A percentile compares a stretch with the other conserved stretches of the same genome.
Evolutionary conservation across 2,329 filamentous ascomycete species (phyloP).

Genomic region (Trichoderma sp.): DNA sequence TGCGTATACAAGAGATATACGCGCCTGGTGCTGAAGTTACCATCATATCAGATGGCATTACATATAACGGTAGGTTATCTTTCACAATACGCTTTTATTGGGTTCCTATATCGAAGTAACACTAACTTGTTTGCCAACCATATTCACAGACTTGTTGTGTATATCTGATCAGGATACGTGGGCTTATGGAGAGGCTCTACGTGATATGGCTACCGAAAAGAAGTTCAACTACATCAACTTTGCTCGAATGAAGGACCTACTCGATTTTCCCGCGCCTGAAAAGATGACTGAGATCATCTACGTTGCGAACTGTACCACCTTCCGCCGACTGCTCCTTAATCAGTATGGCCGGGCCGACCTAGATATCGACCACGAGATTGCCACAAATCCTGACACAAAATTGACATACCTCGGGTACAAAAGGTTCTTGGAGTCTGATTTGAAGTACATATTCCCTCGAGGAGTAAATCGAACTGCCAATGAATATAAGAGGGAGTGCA

Average conservation of each 20-base stretch:
- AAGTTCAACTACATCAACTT: not conserved
- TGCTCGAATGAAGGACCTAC: constrained; percentile 27
- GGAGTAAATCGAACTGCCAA: constrained; percentile 24
- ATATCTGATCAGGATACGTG: constrained; percentile 48
- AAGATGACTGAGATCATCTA: constrained; percentile 43
- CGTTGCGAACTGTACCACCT: constrained; percentile 33
- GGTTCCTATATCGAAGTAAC: too few species aligned
- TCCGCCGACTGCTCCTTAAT: constrained; percentile 30
- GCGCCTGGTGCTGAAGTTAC: constrained; percentile 32
- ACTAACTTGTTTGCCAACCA: not conserved
- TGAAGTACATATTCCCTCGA: constrained; percentile 30
- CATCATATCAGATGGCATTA: constrained; percentile 53
- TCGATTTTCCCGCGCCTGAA: constrained; percentile 39
- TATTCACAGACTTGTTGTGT: constrained; percentile 43
- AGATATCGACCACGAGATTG: constrained; percentile 32
- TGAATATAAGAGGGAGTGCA: constrained; percentile 29
- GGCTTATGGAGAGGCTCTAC: constrained; percentile 47
- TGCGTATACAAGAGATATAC: constrained; percentile 30
- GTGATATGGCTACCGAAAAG: constrained; percentile 32
- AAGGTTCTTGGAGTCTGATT: constrained; percentile 31
- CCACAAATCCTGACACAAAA: constrained; percentile 28
- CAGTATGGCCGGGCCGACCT: constrained; percentile 22
- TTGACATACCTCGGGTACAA: constrained; percentile 34
- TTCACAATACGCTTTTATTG: too few species aligned
- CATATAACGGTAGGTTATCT: constrained; percentile 48